Base-by-base conservation (phyloP, 1,284 basidiomycete genomes). In the Microbotryum lychnidis-dioicae region DNA sequence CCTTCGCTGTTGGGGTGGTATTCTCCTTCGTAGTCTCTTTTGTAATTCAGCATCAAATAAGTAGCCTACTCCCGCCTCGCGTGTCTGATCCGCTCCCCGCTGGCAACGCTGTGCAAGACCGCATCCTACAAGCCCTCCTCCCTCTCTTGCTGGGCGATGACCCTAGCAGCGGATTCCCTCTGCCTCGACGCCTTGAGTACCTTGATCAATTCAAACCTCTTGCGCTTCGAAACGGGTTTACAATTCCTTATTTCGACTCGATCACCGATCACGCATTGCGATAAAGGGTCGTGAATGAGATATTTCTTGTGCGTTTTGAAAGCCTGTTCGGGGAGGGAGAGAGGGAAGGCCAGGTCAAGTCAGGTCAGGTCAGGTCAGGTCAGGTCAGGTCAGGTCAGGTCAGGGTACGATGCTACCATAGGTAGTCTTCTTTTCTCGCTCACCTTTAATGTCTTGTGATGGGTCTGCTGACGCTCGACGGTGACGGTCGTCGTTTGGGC, bases 361-460 rank as follows among this genome's bases (percentile, higher is more conserved):
- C 25, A 25, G 25, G 25, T n/a, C n/a, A 25, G 25, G 25, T 25
- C 25, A 25, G 25, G 25, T 25, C 25, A 25, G 25, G 25, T n/a
- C n/a, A 25, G 25, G 25, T 25, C 25, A 25, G 25, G 25, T 25
- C 25, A 25, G 25, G 25, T 25, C 25, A 25, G 25, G 25, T 25
- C 25, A 25, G 25, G 25, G 25, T 25, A 4, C 4, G 25, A 25
- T 25, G 25, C 25, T 25, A 25, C 25, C 25, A 25, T 25, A 25
- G 25, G 25, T 25, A 25, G 25, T 25, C 25, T 25, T 25, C 25
- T 25, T 25, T 25, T 25, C 25, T 31, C 31, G 7, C 60, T 46
- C 18, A 63, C 69, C 57, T 70, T 70, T 37, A 69, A 62, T 7
- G 67, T 69, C 53, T 64, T 67, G 56, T 61, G 67, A 54, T 70